These are phyloP conservation scores for Claviceps pusilla DNA, from an alignment of 2,329 filamentous ascomycete species.

Conservation along the genomic window DNA sequence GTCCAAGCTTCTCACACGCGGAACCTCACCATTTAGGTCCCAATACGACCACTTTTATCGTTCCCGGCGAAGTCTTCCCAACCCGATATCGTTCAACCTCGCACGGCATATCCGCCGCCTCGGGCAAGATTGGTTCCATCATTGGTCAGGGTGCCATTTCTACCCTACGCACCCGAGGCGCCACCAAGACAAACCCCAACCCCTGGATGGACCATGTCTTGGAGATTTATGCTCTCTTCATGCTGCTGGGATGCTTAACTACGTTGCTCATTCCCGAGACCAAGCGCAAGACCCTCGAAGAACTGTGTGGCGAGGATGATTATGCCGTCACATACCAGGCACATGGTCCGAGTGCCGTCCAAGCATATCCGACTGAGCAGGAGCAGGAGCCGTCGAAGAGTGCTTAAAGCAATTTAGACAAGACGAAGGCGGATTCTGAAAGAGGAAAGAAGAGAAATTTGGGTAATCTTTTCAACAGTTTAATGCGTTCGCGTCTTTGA, in stretches of 20 bases:
- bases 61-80: constrained; percentile 41
- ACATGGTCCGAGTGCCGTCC: background rate
- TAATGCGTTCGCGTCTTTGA: background rate
- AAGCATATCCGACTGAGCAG: constrained; percentile 1
- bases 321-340: constrained; percentile 10
- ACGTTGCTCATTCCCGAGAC: constrained; percentile 60
- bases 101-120: constrained; percentile 41
- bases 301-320: constrained; percentile 30
- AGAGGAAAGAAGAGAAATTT: no score
- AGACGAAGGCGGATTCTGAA: no score
- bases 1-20: background rate
- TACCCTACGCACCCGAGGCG: constrained; percentile 33
- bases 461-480: background rate
- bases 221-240: constrained; percentile 61
- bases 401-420: background rate
- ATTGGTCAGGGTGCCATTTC: constrained; percentile 43
- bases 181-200: constrained; percentile 19
- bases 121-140: constrained; percentile 41
- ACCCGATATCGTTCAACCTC: constrained; percentile 42
- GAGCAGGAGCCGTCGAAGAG: constrained; percentile 2
- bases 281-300: constrained; percentile 58
- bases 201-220: constrained; percentile 69
- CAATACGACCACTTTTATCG: constrained; percentile 42
- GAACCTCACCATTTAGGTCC: constrained; percentile 19
- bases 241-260: constrained; percentile 56